A percentile compares a stretch with the other conserved stretches of the same genome.
These are phyloP conservation scores for Alternaria brassicae DNA, from an alignment of 2,329 filamentous ascomycete species.

Conservation along the genomic window DNA sequence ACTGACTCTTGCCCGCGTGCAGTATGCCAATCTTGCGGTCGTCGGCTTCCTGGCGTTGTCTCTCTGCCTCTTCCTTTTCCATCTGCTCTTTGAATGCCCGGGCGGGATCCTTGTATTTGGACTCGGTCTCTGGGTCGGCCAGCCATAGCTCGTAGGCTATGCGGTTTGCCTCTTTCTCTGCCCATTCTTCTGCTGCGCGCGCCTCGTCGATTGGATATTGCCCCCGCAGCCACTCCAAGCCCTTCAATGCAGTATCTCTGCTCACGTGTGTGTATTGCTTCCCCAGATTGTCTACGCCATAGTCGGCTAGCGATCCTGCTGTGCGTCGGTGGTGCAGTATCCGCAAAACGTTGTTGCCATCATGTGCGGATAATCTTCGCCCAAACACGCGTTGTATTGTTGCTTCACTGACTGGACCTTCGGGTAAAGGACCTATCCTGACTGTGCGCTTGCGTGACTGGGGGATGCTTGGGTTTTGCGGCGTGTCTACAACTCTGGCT, in stretches of 20 bases:
- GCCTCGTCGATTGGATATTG: conserved; percentile 51
- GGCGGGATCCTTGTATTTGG: conserved; percentile 49
- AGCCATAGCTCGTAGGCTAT: conserved; percentile 50
- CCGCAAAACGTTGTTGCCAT: conserved; percentile 49
- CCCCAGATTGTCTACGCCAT: conserved; percentile 48
- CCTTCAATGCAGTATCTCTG: conserved; percentile 38
- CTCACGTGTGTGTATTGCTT: conserved; percentile 38
- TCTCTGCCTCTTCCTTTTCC: conserved; percentile 41
- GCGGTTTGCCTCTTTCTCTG: conserved; percentile 48
- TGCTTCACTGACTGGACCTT: conserved; percentile 34
- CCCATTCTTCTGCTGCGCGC: conserved; percentile 50
- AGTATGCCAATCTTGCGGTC: conserved; percentile 44
- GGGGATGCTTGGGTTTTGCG: conserved; percentile 28
- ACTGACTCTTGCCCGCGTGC: conserved; percentile 43
- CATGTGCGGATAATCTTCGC: conserved; percentile 27
- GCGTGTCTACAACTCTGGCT: conserved; percentile 37
- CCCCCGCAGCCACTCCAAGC: conserved; percentile 47
- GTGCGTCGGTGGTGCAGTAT: conserved; percentile 51
- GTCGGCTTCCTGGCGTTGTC: conserved; percentile 30
- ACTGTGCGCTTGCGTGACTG: conserved; percentile 40
- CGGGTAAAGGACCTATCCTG: conserved; percentile 42
- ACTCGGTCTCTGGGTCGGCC: conserved; percentile 48
- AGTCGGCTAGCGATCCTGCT: conserved; percentile 50
- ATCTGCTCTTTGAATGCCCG: conserved; percentile 44
- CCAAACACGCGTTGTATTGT: conserved; percentile 45